Conservation (phyloP, 139 green algal genomes). For the Chlamydomonas schloesseri region DNA sequence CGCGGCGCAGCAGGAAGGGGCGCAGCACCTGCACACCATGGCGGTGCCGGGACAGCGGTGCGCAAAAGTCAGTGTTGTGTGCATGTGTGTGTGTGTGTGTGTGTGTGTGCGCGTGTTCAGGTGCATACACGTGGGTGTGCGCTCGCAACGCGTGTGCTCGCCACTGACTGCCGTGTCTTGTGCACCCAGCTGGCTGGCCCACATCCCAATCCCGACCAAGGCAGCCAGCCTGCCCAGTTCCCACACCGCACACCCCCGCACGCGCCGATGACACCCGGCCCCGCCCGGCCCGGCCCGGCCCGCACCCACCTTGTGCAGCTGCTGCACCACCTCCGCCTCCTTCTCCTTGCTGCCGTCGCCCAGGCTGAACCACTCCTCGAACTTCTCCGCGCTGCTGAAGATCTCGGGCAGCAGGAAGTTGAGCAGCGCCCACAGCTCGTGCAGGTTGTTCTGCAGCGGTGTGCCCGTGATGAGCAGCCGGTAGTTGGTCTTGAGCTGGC, state of each 20-base stretch:
- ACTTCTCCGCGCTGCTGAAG: slow-evolving; percentile 92
- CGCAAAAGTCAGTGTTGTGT: neutral
- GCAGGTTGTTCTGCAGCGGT: slow-evolving; percentile 97
- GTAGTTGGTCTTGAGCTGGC: slow-evolving; percentile 94
- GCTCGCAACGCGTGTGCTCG: too few relatives aligned
- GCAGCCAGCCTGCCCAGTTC: too few relatives aligned
- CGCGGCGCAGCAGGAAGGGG: slow-evolving; percentile 96
- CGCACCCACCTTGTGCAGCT: slow-evolving; percentile 95
- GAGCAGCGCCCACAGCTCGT: slow-evolving; percentile 99
- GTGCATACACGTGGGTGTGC: too few relatives aligned
- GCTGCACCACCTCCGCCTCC: slow-evolving; percentile 94
- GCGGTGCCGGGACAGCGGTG: too few relatives aligned
- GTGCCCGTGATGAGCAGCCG: slow-evolving; percentile 98
- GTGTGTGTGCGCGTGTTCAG: too few relatives aligned
- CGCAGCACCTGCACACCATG: slow-evolving; percentile 87
- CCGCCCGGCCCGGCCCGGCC: too few relatives aligned
- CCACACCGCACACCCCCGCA: too few relatives aligned
- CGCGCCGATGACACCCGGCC: too few relatives aligned
- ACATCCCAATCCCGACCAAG: too few relatives aligned
- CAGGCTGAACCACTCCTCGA: slow-evolving; percentile 97
- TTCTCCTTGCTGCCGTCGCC: slow-evolving; percentile 80
- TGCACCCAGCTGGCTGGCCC: too few relatives aligned
- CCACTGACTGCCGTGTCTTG: too few relatives aligned
- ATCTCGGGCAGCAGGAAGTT: slow-evolving; percentile 97
- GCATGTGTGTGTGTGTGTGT: neutral